Evolutionary conservation across 129 eudicot species (phyloP), one percentile per base, ranked within the genome.

Genomic region (Sambucus nigra): DNA sequence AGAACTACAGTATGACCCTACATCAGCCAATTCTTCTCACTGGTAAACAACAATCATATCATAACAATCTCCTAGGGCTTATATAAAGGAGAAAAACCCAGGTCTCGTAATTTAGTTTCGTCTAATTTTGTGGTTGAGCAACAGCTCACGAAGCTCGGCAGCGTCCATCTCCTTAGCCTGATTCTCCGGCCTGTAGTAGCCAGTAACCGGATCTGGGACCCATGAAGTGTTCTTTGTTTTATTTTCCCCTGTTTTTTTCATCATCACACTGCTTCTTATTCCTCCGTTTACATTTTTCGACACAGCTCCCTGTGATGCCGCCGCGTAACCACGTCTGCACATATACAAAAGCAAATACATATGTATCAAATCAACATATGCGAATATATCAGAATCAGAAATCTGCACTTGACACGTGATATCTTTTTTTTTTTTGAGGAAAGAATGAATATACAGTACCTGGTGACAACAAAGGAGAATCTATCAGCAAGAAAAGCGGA

Each of bases 201-300:
- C 97, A 5, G 94, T 88, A 0, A 72, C 80, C 0, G 97, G 97
- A 66, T 88, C 97, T 3, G 97, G 94, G 44, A 78, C 77, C 94
- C 94, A 88, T 15, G 92, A 45, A 15, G 59, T 80, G 61, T 68
- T 75, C 57, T 53, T 69, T 20, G 69, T 49, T 25, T 21, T 49
- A 67, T 55, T 79, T 87, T 44, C 67, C 77, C 48, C 81, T 69
- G 1, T 68, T 56, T 72, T 78, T 64, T 74, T 74, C 84, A 71
- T 41, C 87, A 72, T 64, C 26, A 57, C 33, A 32, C 67, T 61
- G 53, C 76, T 55, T 45, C 69, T 61, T 23, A 55, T 71, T 16
- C 61, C 69, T 23, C 75, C 63, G n/a, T n/a, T n/a, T n/a, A n/a
- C n/a, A n/a, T n/a, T n/a, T n/a, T n/a, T n/a, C 0, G 78, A 50